A percentile compares a stretch with the other conserved stretches of the same genome.
Conservation (phyloP, 2,329 filamentous ascomycete genomes). For the Microsporum ferrugineum region DNA sequence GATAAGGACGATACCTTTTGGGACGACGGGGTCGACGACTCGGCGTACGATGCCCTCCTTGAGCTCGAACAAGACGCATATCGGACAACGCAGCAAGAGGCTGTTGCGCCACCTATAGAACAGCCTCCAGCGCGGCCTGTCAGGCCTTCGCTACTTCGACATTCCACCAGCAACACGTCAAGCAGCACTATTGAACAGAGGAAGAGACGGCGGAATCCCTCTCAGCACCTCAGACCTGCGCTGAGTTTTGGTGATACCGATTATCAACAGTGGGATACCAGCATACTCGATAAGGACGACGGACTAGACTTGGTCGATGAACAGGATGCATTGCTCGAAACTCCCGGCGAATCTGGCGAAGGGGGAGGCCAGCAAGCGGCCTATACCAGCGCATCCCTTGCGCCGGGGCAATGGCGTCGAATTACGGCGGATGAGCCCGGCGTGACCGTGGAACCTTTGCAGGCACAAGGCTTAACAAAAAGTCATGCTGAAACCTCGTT, state of each 20-base stretch:
- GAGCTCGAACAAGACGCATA: conserved; percentile 38
- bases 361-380: not conserved
- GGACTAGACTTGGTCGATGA: conserved; percentile 4
- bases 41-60: conserved; percentile 33
- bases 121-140: not conserved
- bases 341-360: not conserved
- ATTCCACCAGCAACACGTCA: conserved; percentile 4
- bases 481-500: not conserved
- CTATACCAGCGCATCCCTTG: not conserved
- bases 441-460: not conserved
- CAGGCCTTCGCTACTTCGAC: not conserved
- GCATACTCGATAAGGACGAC: not conserved
- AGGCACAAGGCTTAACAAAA: not conserved
- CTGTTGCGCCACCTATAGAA: conserved; percentile 3
- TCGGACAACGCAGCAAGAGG: conserved; percentile 30
- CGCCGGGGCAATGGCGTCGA: not conserved
- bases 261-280: conserved; percentile 12
- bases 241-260: conserved; percentile 34
- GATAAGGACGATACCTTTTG: conserved; percentile 38
- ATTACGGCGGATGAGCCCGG: not conserved
- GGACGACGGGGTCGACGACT: conserved; percentile 36
- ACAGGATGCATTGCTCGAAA: not conserved
- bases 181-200: conserved; percentile 1
- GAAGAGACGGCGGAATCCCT: conserved; percentile 4
- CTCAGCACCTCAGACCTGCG: conserved; percentile 17